Percentiles rank a stretch among this genome's conserved stretches.
These are phyloP conservation scores for Syzygium grande DNA, from an alignment of 345 rosid genomes.

Conservation along the genomic window DNA sequence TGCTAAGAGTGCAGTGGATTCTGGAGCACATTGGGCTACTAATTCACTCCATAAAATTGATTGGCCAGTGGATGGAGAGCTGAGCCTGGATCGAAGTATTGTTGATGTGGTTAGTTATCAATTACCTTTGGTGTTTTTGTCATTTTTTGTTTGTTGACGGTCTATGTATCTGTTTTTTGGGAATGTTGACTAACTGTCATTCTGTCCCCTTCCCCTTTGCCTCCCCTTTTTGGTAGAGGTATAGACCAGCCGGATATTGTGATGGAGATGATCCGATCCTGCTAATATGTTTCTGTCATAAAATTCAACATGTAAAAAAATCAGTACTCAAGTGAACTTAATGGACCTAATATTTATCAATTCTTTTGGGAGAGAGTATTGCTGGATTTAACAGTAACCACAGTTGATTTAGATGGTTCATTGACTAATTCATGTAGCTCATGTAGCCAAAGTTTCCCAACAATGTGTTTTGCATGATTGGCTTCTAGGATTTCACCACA, in stretches of 20 bases:
- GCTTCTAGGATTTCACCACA: background rate
- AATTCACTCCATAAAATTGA: constrained; percentile 72
- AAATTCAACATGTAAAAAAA: background rate
- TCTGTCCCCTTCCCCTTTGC: background rate
- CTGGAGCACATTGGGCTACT: constrained; percentile 68
- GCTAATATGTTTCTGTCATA: background rate
- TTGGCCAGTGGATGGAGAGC: constrained; percentile 56
- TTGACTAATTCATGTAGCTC: background rate
- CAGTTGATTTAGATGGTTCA: background rate
- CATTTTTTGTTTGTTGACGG: background rate
- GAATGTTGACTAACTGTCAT: background rate
- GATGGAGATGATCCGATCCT: background rate
- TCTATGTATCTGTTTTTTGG: background rate
- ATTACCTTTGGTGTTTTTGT: background rate
- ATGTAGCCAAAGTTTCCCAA: background rate
- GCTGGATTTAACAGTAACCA: background rate
- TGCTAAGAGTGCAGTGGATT: constrained; percentile 63
- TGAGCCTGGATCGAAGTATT: constrained; percentile 28
- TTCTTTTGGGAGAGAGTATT: background rate
- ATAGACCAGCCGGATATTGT: background rate
- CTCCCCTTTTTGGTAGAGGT: background rate
- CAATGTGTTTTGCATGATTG: background rate
- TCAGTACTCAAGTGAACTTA: background rate
- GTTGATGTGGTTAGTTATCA: constrained; percentile 58
- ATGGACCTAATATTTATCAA: background rate